Conservation (phyloP, 352 stramenopile genomes). For the Pythium insidiosum region DNA sequence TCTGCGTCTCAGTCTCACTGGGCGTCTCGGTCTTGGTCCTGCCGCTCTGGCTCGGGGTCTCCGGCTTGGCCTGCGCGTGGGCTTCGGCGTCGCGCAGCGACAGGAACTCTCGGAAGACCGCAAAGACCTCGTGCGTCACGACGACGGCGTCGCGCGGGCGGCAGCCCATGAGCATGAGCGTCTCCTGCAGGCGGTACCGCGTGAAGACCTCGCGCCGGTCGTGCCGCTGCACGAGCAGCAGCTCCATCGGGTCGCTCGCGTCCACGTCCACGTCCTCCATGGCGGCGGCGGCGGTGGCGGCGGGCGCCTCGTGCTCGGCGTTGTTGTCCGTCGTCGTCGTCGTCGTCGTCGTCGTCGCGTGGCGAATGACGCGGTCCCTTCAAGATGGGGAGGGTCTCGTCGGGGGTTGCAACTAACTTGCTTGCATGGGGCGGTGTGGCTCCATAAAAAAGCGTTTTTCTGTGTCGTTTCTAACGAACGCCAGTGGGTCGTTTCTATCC, state of each 20-base stretch:
- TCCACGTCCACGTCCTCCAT: conserved; percentile 54
- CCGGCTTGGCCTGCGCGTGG: not conserved
- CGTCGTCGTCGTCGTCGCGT: not conserved
- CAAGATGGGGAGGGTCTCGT: too few relatives aligned
- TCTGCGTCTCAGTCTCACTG: not conserved
- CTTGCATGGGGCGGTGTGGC: too few relatives aligned
- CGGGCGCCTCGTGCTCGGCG: not conserved
- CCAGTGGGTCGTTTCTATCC: too few relatives aligned
- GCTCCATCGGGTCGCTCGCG: conserved; percentile 69
- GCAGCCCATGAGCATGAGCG: conserved; percentile 84
- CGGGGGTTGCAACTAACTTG: too few relatives aligned
- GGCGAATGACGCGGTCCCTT: conserved; percentile 1
- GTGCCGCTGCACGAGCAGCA: conserved; percentile 51
- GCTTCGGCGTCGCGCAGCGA: conserved; percentile 8
- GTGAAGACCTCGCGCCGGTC: conserved; percentile 58
- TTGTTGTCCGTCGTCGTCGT: conserved; percentile 8
- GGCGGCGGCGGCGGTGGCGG: not conserved
- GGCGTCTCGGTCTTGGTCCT: not conserved
- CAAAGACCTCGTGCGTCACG: conserved; percentile 65
- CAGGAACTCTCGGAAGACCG: conserved; percentile 46
- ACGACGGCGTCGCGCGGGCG: conserved; percentile 61
- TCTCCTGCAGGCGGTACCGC: conserved; percentile 80
- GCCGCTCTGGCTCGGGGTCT: not conserved
- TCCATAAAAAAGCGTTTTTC: too few relatives aligned
- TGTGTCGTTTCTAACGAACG: too few relatives aligned